Percentiles rank a stretch among this genome's conserved stretches.
Conservation (phyloP, 2,329 filamentous ascomycete species). For the Fusarium subtropicale region DNA sequence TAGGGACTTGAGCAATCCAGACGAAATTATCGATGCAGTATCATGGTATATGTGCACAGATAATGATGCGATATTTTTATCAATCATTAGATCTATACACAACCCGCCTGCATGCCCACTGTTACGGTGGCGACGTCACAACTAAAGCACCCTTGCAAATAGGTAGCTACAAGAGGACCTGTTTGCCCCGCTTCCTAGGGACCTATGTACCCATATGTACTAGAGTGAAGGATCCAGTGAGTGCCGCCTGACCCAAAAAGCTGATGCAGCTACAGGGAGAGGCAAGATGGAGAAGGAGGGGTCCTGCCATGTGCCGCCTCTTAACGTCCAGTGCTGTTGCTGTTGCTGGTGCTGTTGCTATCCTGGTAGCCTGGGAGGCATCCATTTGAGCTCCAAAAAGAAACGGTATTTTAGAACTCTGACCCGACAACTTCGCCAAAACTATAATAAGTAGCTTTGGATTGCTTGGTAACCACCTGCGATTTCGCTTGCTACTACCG, state of each 20-base stretch:
- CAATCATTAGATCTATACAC: too few relatives aligned
- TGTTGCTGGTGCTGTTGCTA: background rate
- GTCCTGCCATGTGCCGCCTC: slow-evolving; percentile 27
- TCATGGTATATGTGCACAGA: too few relatives aligned
- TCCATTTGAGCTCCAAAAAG: slow-evolving; percentile 8
- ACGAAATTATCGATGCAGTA: too few relatives aligned
- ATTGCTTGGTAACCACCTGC: background rate
- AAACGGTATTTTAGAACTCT: slow-evolving; percentile 26
- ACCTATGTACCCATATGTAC: background rate
- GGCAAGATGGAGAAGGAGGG: slow-evolving; percentile 32
- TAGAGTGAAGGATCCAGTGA: slow-evolving; percentile 6
- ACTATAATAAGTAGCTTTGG: slow-evolving; percentile 6
- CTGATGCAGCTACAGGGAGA: slow-evolving; percentile 26
- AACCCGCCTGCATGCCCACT: background rate
- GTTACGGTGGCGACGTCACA: slow-evolving; percentile 29
- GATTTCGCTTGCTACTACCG: background rate
- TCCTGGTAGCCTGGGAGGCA: slow-evolving; percentile 1
- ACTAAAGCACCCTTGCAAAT: slow-evolving; percentile 5
- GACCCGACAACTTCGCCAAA: slow-evolving; percentile 36
- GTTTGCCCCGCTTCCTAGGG: slow-evolving; percentile 19
- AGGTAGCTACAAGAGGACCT: slow-evolving; percentile 8
- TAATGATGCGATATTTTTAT: too few relatives aligned
- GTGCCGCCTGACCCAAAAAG: slow-evolving; percentile 39
- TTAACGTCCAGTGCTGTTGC: background rate
- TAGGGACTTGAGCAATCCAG: too few relatives aligned